Evolutionary conservation across 768 basidiomycete genomes (phyloP).

Genomic region (Steccherinum ochraceum): DNA sequence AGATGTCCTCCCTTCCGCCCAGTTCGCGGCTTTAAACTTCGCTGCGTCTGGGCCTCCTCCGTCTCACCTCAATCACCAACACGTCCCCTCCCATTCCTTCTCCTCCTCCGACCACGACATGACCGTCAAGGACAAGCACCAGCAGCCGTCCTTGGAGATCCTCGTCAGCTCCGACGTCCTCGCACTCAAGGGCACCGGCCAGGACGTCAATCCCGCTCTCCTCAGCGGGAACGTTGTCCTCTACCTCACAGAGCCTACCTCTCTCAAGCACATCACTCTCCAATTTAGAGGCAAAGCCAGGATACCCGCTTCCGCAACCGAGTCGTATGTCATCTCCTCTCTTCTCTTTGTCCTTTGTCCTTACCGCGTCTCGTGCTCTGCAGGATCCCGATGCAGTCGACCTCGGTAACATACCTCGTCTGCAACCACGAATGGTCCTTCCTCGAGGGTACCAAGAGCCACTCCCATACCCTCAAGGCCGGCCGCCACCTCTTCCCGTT

Average conservation of each 20-base stretch:
- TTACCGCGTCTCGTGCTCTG: neutral
- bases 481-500: constrained; percentile 93
- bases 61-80: neutral
- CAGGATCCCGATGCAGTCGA: constrained; percentile 32
- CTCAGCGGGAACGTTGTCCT: constrained; percentile 81
- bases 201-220: constrained; percentile 75
- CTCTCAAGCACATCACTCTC: constrained; percentile 79
- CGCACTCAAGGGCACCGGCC: constrained; percentile 70
- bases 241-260: constrained; percentile 73
- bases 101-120: constrained; percentile 8
- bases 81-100: neutral
- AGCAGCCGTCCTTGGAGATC: constrained; percentile 65
- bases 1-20: neutral
- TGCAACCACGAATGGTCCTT: constrained; percentile 91
- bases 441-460: constrained; percentile 74
- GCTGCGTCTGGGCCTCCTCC: neutral
- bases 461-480: constrained; percentile 89
- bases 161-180: constrained; percentile 65
- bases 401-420: constrained; percentile 51
- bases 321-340: constrained; percentile 43
- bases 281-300: constrained; percentile 80
- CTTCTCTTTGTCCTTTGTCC: constrained; percentile 6
- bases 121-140: constrained; percentile 36
- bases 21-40: neutral
- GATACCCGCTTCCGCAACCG: constrained; percentile 50